These are phyloP conservation scores for Collybiopsis confluens DNA, from an alignment of 768 basidiomycete genomes.

Conservation along the genomic window DNA sequence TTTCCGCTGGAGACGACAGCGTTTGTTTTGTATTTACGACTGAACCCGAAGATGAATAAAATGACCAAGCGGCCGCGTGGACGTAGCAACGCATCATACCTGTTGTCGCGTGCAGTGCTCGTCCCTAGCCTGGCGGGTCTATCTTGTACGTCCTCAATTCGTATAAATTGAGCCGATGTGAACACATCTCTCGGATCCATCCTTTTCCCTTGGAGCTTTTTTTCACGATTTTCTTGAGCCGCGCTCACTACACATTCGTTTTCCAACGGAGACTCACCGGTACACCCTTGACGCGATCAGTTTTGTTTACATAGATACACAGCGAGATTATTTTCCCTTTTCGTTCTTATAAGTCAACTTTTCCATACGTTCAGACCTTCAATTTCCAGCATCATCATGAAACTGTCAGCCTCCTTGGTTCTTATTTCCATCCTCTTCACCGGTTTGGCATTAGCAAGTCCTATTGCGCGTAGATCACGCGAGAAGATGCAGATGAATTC, in stretches of 20 bases:
- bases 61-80: too few species aligned
- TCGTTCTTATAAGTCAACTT: too few species aligned
- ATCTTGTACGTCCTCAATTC: not conserved
- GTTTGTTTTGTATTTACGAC: conserved; percentile 80
- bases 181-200: not conserved
- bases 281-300: too few species aligned
- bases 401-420: not conserved
- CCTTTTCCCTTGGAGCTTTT: not conserved
- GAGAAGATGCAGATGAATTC: conserved; percentile 3
- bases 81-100: not conserved
- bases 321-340: too few species aligned
- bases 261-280: too few species aligned
- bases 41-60: conserved; percentile 36
- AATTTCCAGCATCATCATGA: too few species aligned
- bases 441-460: not conserved
- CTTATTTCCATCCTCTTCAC: not conserved
- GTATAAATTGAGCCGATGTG: not conserved
- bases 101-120: not conserved
- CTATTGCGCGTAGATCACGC: not conserved
- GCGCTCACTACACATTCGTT: conserved; percentile 6
- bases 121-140: too few species aligned
- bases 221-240: not conserved
- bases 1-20: conserved; percentile 91
- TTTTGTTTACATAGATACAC: too few species aligned
- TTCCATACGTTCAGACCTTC: too few species aligned